Evolutionary conservation across 2,329 filamentous ascomycete species (phyloP).

Genomic region (Fusarium nanum): DNA sequence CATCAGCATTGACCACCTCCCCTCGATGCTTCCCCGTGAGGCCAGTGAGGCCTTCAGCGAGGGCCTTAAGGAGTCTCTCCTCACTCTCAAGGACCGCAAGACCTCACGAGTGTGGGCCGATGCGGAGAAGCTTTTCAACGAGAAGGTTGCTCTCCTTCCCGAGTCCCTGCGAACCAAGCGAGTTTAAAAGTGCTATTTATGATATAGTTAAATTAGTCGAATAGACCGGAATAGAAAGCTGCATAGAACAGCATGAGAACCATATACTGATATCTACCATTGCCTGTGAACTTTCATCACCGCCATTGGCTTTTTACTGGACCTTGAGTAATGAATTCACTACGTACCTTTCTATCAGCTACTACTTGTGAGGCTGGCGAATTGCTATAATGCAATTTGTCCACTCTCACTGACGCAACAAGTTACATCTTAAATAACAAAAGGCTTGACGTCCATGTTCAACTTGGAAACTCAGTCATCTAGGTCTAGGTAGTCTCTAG

Average conservation of each 20-base stretch:
- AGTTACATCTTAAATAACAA: neutral
- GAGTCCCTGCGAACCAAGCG: slow-evolving; percentile 42
- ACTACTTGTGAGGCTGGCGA: too few relatives aligned
- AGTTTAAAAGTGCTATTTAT: slow-evolving; percentile 30
- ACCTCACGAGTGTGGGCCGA: slow-evolving; percentile 83
- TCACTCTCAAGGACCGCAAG: slow-evolving; percentile 80
- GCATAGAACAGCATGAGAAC: slow-evolving; percentile 4
- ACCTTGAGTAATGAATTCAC: too few relatives aligned
- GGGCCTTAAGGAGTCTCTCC: slow-evolving; percentile 80
- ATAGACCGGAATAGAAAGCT: slow-evolving; percentile 35
- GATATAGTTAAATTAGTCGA: slow-evolving; percentile 12
- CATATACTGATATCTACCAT: neutral
- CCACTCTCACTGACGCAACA: neutral
- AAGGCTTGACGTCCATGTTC: neutral
- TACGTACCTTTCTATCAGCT: too few relatives aligned
- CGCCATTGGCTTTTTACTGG: too few relatives aligned
- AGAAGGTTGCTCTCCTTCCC: slow-evolving; percentile 71
- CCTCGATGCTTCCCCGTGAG: slow-evolving; percentile 85
- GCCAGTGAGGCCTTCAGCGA: slow-evolving; percentile 86
- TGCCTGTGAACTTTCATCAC: neutral
- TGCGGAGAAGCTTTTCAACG: slow-evolving; percentile 84
- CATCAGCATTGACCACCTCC: slow-evolving; percentile 89
- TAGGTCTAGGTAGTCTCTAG: too few relatives aligned
- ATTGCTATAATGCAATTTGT: too few relatives aligned
- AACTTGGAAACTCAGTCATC: too few relatives aligned